Conservation (phyloP, 768 basidiomycete species). For the Sutorius australiensis region DNA sequence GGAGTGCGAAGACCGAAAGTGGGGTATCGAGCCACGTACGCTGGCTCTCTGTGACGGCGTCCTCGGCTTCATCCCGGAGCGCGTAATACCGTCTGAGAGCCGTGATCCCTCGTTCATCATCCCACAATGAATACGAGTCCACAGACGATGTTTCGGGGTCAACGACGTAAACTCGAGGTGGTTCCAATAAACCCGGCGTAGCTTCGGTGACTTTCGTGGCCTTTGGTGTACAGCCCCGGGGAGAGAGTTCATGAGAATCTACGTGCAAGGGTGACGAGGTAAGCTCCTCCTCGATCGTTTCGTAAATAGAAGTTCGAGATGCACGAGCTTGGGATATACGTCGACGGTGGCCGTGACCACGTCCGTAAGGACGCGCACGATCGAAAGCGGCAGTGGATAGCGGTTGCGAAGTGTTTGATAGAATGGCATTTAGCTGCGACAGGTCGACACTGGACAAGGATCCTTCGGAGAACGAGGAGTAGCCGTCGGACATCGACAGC, state of each 20-base stretch:
- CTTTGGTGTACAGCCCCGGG: constrained; percentile 27
- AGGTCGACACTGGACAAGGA: constrained; percentile 79
- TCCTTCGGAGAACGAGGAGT: constrained; percentile 60
- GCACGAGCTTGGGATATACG: constrained; percentile 61
- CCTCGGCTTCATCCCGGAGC: constrained; percentile 63
- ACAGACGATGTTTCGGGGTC: constrained; percentile 52
- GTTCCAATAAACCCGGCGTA: constrained; percentile 27
- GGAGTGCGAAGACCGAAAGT: constrained; percentile 66
- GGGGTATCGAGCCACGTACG: constrained; percentile 66
- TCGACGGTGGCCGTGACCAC: constrained; percentile 67
- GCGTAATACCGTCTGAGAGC: constrained; percentile 66
- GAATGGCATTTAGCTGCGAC: constrained; percentile 50
- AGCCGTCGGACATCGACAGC: constrained; percentile 63
- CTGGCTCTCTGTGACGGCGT: constrained; percentile 63
- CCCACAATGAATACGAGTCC: constrained; percentile 50
- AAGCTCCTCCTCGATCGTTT: constrained; percentile 75
- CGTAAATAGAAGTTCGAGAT: constrained; percentile 68
- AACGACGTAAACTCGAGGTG: constrained; percentile 48
- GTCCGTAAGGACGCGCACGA: constrained; percentile 40
- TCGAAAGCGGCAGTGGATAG: constrained; percentile 41
- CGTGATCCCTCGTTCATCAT: constrained; percentile 64
- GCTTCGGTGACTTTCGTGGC: constrained; percentile 18
- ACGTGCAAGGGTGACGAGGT: constrained; percentile 31
- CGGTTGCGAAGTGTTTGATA: constrained; percentile 55
- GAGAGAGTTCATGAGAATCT: constrained; percentile 23